phyloP scores from a whole-genome alignment of 2,329 filamentous ascomycete species.

The Penicillium oxalicum region DNA sequence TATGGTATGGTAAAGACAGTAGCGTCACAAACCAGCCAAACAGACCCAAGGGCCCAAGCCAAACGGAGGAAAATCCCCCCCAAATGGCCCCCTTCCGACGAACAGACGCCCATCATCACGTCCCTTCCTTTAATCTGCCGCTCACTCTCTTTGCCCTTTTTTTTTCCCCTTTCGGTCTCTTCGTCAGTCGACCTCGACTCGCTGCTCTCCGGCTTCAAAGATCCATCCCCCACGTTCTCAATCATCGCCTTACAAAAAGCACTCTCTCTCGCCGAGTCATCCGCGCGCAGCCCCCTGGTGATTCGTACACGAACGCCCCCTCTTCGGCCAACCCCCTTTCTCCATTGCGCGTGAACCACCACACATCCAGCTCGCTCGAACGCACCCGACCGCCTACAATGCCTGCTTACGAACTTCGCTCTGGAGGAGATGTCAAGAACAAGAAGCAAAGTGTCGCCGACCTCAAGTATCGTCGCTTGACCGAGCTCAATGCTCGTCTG shows the following conservation, averaged over 20 bases:
- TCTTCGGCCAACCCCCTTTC: slow-evolving; percentile 13
- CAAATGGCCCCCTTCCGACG: slow-evolving; percentile 11
- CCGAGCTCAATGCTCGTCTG: slow-evolving; percentile 91
- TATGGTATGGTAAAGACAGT: no score
- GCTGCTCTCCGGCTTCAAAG: slow-evolving; percentile 1
- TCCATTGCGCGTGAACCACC: slow-evolving; percentile 8
- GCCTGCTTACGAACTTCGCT: slow-evolving; percentile 61
- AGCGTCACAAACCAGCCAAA: slow-evolving; percentile 3
- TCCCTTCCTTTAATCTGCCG: slow-evolving; percentile 12
- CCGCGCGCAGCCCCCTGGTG: neutral
- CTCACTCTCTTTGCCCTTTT: slow-evolving; percentile 7
- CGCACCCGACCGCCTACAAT: slow-evolving; percentile 35
- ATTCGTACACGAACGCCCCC: slow-evolving; percentile 8
- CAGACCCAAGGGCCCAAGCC: slow-evolving; percentile 1
- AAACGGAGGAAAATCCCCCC: slow-evolving; percentile 15
- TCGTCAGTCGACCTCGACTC: slow-evolving; percentile 7
- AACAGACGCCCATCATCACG: slow-evolving; percentile 2
- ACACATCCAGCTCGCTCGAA: slow-evolving; percentile 4
- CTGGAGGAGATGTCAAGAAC: slow-evolving; percentile 64
- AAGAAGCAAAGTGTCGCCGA: slow-evolving; percentile 99
- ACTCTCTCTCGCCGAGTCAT: no score
- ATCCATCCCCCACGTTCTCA: neutral
- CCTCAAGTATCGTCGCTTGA: slow-evolving; percentile 90
- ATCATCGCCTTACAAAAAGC: no score
- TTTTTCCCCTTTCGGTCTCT: slow-evolving; percentile 9